These are phyloP conservation scores for Coemansia sp. DNA, from an alignment of 192 early-diverging fungal species.

Conservation along the genomic window DNA sequence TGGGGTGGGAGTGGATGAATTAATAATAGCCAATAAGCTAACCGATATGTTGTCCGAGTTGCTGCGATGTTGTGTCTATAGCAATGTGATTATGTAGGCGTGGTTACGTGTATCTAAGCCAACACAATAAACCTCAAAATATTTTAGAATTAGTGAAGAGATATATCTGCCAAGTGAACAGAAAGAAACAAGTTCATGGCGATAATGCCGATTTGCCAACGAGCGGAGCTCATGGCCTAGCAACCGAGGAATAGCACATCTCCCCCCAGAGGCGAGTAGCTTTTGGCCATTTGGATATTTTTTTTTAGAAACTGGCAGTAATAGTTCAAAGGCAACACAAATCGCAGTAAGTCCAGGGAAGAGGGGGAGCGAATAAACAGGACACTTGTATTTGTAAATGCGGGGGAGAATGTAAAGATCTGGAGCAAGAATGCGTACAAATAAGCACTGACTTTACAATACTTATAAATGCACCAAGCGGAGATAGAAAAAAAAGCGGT, in stretches of 20 bases:
- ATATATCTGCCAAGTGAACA: background rate
- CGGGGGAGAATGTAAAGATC: background rate
- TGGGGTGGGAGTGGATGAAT: background rate
- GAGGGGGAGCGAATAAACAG: background rate
- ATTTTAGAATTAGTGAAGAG: background rate
- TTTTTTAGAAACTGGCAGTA: background rate
- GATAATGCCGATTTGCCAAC: background rate
- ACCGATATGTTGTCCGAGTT: background rate
- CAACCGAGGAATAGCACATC: constrained; percentile 5
- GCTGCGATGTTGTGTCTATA: background rate
- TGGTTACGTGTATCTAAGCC: background rate
- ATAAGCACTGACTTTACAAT: background rate
- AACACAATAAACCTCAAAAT: background rate
- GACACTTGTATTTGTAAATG: constrained; percentile 9
- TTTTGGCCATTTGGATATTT: background rate
- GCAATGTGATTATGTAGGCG: background rate
- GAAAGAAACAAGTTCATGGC: background rate
- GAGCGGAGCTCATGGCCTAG: background rate
- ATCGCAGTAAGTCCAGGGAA: background rate
- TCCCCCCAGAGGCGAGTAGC: background rate
- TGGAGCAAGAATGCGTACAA: constrained; percentile 6
- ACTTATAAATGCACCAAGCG: background rate
- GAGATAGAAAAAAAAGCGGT: background rate
- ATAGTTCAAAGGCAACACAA: background rate
- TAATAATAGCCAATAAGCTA: background rate